Conservation (phyloP, 2,329 filamentous ascomycete species). For the Sporothrix humicola region DNA sequence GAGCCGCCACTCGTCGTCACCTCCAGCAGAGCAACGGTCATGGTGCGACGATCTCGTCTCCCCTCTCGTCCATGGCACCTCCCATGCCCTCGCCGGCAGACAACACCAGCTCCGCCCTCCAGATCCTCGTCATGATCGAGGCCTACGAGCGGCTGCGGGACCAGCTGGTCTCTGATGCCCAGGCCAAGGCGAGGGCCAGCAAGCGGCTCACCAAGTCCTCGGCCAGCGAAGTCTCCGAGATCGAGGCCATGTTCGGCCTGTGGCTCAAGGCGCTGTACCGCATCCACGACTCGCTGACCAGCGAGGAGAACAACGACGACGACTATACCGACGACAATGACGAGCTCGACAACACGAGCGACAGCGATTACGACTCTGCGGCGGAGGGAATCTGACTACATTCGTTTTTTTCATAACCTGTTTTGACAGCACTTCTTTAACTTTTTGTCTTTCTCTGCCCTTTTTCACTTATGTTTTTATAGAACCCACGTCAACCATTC, state of each 20-base stretch:
- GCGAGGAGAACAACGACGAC: conserved; percentile 36
- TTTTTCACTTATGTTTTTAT: background rate
- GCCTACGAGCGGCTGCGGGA: conserved; percentile 61
- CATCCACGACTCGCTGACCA: conserved; percentile 51
- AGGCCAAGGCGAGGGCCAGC: conserved; percentile 8
- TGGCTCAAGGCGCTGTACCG: conserved; percentile 58
- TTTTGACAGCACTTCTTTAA: background rate
- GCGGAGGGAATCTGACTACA: conserved; percentile 16
- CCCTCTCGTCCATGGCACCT: conserved; percentile 39
- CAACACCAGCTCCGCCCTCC: conserved; percentile 52
- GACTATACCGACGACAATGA: conserved; percentile 34
- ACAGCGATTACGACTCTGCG: conserved; percentile 46
- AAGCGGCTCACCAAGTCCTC: background rate
- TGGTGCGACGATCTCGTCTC: background rate
- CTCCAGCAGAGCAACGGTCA: conserved; percentile 9
- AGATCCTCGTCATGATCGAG: conserved; percentile 64
- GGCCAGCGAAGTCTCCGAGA: conserved; percentile 41
- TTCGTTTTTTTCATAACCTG: background rate
- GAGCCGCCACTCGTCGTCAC: conserved; percentile 23
- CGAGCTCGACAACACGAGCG: conserved; percentile 40
- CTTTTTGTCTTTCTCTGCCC: background rate
- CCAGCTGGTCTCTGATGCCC: conserved; percentile 46
- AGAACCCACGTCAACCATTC: no score
- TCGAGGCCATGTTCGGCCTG: conserved; percentile 54
- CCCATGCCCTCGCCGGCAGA: conserved; percentile 14